Base-by-base conservation (phyloP, 1,284 basidiomycete genomes). In the Mycena sp. region DNA sequence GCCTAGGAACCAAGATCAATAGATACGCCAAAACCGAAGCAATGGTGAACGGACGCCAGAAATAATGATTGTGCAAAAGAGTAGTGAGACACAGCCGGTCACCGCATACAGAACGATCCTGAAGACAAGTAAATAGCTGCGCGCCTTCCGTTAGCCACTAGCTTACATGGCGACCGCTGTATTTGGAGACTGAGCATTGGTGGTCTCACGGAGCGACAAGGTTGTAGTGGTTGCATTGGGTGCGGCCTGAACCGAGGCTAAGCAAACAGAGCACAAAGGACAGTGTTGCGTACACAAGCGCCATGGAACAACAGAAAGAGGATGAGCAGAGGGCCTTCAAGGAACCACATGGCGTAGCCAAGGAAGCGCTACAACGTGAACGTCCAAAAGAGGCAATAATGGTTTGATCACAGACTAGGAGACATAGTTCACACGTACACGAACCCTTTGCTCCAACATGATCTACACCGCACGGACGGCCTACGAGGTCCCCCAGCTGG, bases 41-140 rank as follows among this genome's bases (percentile, higher is more conserved):
- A 57, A 63, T 19, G 57, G 30, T 37, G 9, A 16, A 78, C 88
- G 62, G 76, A 91, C 92, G 16, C 94, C 94, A 29, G 91, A 90
- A 19, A 93, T 38, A 67, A 96, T 92, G 67, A 96, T 89, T 30
- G 90, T 78, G 70, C 88, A 89, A 76, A 97, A 93, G 26, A 95
- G 80, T 14, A 88, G 87, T 37, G 93, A 93, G 54, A 95, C 90
- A 60, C 90, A 89, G 11, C 93, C 94, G 0, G 93, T 94, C 63
- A 95, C 93, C 5, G 89, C 87, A 73, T 96, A 97, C 16, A 96
- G 82, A 23, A 95, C 87, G 65, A 95, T 93, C 93, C 91, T 92
- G n/a, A n/a, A n/a, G n/a, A n/a, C n/a, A n/a, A n/a, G n/a, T n/a
- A n/a, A n/a, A n/a, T n/a, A n/a, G n/a, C n/a, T n/a, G n/a, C n/a